Percentiles rank a stretch among this genome's conserved stretches.
Evolutionary conservation across 352 stramenopile genomes (phyloP).

Genomic region (Pythium aphanidermatum): DNA sequence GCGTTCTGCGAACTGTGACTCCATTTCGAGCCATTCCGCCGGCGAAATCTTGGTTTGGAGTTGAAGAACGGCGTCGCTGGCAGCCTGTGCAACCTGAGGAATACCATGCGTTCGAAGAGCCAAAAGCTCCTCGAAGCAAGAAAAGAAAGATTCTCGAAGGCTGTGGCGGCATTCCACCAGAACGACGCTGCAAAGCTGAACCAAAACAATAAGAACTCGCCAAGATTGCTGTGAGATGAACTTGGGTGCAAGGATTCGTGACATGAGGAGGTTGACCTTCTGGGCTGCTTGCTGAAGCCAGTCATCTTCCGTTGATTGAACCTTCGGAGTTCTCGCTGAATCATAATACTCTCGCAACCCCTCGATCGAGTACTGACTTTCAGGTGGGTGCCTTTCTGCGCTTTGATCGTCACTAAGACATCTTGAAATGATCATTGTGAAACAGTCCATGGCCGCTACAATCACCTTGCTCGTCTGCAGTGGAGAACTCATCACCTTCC

Average conservation of each 20-base stretch:
- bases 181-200: conserved; percentile 52
- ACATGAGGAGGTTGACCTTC: conserved; percentile 64
- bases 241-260: conserved; percentile 42
- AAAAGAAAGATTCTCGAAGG: conserved; percentile 59
- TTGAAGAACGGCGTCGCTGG: conserved; percentile 13
- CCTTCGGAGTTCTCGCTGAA: background rate
- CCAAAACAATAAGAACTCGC: conserved; percentile 52
- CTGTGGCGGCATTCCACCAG: conserved; percentile 41
- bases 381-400: background rate
- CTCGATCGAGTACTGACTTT: conserved; percentile 19
- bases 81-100: conserved; percentile 4
- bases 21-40: conserved; percentile 50
- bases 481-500: conserved; percentile 54
- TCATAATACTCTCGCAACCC: conserved; percentile 6
- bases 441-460: conserved; percentile 50
- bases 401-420: conserved; percentile 28
- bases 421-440: conserved; percentile 25
- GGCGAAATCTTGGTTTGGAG: conserved; percentile 25
- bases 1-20: conserved; percentile 52
- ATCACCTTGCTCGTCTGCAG: conserved; percentile 62
- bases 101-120: conserved; percentile 57
- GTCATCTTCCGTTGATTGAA: conserved; percentile 14
- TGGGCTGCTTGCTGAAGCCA: conserved; percentile 50
- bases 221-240: conserved; percentile 35
- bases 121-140: conserved; percentile 74